These are phyloP conservation scores for Citrus inodora DNA, from an alignment of 345 rosid genomes.

Conservation along the genomic window DNA sequence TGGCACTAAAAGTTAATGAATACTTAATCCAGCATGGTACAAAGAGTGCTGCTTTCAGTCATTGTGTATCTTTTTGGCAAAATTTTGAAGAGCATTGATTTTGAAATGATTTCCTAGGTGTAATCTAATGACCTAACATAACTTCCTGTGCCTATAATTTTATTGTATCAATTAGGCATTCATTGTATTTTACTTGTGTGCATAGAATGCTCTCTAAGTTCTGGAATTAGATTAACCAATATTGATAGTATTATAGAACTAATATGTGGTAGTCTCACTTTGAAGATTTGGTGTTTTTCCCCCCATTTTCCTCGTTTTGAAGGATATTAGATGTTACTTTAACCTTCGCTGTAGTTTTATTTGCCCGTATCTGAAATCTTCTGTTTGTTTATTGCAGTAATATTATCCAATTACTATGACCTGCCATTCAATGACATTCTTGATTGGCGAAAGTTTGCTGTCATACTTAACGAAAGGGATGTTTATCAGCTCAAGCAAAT, in stretches of 20 bases:
- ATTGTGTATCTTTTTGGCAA: neutral
- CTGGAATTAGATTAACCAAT: neutral
- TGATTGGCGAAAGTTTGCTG: conserved; percentile 72
- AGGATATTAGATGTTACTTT: neutral
- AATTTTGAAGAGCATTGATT: neutral
- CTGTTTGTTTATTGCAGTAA: conserved; percentile 48
- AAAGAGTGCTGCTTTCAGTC: neutral
- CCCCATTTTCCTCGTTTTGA: too few relatives aligned
- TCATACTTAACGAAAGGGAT: conserved; percentile 67
- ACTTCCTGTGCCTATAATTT: neutral
- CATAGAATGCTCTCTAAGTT: neutral
- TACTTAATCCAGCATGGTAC: neutral
- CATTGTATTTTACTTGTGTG: neutral
- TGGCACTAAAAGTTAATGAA: neutral
- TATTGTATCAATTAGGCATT: neutral
- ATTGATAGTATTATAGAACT: neutral
- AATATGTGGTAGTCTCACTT: neutral
- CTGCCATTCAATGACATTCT: conserved; percentile 89
- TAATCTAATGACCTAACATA: neutral
- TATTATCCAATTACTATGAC: conserved; percentile 82
- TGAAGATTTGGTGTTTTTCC: neutral
- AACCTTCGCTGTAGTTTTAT: neutral
- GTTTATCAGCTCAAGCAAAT: conserved; percentile 73
- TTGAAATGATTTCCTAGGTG: neutral
- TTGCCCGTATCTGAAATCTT: neutral